phyloP scores from a whole-genome alignment of 1,284 basidiomycete species.

The Malassezia arunalokei region DNA sequence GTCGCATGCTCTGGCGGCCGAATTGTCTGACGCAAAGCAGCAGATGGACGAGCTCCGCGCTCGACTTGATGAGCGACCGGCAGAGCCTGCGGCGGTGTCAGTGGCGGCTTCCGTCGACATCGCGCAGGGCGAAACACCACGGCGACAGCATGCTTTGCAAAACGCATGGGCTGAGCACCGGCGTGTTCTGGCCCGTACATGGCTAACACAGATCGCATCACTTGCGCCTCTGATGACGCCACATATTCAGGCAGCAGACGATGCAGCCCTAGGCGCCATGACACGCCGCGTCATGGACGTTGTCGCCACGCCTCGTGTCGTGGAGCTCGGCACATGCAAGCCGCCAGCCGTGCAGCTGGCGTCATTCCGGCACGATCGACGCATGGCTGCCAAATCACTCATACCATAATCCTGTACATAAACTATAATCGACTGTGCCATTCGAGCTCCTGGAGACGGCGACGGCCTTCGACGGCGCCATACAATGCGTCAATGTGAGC shows the following conservation, averaged over 20 bases:
- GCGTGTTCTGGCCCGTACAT: not conserved
- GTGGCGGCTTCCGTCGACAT: not conserved
- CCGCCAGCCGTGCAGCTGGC: constrained; percentile 2
- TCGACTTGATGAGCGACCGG: constrained; percentile 57
- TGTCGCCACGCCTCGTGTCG: constrained; percentile 23
- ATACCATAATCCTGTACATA: not conserved
- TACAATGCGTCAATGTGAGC: constrained; percentile 8
- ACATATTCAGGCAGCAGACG: not conserved
- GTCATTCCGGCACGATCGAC: not conserved
- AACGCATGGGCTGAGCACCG: not conserved
- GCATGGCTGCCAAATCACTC: not conserved
- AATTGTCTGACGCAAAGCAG: constrained; percentile 62
- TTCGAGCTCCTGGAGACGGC: constrained; percentile 15
- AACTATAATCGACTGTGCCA: constrained; percentile 9
- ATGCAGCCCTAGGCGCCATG: not conserved
- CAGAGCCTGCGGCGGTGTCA: not conserved
- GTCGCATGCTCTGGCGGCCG: constrained; percentile 81
- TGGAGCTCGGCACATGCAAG: constrained; percentile 19
- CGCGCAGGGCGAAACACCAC: not conserved
- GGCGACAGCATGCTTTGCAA: not conserved
- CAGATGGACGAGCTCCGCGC: constrained; percentile 76
- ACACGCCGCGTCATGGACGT: constrained; percentile 3
- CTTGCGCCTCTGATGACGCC: not conserved
- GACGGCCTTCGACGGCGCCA: constrained; percentile 6
- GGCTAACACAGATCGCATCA: not conserved